Percentiles rank a stretch among this genome's conserved stretches.
Evolutionary conservation across 2,329 filamentous ascomycete species (phyloP).

Genomic region (Ophiognomonia clavigignenti-juglandacearum): DNA sequence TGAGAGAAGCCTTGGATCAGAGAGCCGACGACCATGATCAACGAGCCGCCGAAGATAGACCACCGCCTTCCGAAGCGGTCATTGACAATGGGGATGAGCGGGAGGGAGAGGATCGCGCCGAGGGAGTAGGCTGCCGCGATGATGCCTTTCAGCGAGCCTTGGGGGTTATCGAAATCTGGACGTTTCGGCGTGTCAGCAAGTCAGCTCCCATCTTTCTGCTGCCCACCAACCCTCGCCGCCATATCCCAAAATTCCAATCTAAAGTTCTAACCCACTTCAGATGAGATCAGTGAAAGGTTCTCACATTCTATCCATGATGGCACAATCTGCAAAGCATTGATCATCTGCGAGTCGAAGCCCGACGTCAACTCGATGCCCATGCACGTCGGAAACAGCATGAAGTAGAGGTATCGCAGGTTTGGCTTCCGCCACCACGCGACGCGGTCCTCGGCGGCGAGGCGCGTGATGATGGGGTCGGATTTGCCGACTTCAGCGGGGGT

Average conservation of each 20-base stretch:
- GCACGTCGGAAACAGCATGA: constrained; percentile 54
- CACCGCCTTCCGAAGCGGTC: constrained; percentile 50
- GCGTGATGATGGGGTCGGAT: constrained; percentile 23
- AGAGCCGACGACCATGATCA: constrained; percentile 50
- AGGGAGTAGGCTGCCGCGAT: constrained; percentile 56
- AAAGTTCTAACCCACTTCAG: background rate
- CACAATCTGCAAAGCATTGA: constrained; percentile 39
- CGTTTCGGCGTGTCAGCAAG: background rate
- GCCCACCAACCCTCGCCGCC: background rate
- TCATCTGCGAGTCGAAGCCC: constrained; percentile 41
- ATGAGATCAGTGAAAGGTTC: constrained; percentile 15
- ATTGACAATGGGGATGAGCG: constrained; percentile 51
- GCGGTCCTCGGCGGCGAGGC: constrained; percentile 34
- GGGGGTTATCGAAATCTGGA: constrained; percentile 39
- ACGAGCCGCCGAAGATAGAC: constrained; percentile 52
- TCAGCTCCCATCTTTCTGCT: background rate
- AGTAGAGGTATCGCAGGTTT: constrained; percentile 51
- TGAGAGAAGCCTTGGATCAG: constrained; percentile 49
- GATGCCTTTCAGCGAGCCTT: constrained; percentile 44
- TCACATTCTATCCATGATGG: constrained; percentile 31
- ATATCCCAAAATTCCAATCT: no score
- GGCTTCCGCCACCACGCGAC: constrained; percentile 53
- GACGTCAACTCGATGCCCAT: constrained; percentile 55
- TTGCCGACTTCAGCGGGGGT: constrained; percentile 11
- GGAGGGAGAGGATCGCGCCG: constrained; percentile 53